A percentile compares a stretch with the other conserved stretches of the same genome.
phyloP scores from a whole-genome alignment of 768 basidiomycete genomes.

The Trametes punicea region DNA sequence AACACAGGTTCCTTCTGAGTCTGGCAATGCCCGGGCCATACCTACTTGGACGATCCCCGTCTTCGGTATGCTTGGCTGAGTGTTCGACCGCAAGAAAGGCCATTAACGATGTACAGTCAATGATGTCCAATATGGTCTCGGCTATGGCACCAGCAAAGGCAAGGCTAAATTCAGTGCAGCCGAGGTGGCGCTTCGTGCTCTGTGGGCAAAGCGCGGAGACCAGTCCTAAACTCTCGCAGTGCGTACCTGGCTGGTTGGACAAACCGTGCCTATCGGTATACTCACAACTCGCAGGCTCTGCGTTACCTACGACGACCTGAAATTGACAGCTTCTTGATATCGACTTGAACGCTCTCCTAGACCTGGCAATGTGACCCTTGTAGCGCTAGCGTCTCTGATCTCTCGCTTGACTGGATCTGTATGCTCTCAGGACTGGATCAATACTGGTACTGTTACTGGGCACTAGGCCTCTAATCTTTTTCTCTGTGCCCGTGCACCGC shows the following conservation, averaged over 20 bases:
- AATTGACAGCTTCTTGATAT: no score
- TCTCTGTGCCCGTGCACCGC: background rate
- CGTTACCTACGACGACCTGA: no score
- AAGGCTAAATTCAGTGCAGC: background rate
- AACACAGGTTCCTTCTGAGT: no score
- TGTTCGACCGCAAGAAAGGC: background rate
- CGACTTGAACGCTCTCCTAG: no score
- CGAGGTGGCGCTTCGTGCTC: background rate
- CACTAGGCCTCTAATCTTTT: background rate
- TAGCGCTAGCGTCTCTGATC: background rate
- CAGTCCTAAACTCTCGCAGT: background rate
- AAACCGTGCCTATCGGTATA: no score
- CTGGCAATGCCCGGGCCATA: no score
- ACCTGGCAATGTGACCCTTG: background rate
- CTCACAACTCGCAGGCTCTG: no score
- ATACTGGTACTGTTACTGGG: background rate
- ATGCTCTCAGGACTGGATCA: background rate
- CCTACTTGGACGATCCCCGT: background rate
- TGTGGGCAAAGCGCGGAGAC: background rate
- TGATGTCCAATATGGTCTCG: background rate
- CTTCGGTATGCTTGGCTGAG: background rate
- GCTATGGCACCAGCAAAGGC: background rate
- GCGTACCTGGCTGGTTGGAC: no score
- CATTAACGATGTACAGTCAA: no score
- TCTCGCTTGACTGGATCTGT: background rate